These are phyloP conservation scores for Mycotypha africana DNA, from an alignment of 371 early-diverging fungal species.

Conservation along the genomic window DNA sequence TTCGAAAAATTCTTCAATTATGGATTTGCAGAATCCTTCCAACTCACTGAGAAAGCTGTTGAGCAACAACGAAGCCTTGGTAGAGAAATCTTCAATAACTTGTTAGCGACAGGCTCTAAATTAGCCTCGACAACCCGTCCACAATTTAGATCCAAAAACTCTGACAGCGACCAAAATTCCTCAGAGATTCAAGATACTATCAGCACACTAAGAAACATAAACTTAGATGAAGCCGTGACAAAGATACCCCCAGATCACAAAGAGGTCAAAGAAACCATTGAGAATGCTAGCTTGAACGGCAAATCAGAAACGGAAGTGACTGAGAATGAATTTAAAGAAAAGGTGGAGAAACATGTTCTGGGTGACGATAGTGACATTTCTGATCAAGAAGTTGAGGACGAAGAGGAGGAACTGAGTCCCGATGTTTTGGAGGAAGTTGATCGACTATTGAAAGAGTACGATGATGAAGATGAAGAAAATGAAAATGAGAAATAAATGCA, in stretches of 20 bases:
- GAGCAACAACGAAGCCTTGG: conserved; percentile 57
- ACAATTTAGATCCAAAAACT: conserved; percentile 8
- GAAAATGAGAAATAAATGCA: too few relatives aligned
- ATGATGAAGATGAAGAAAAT: conserved; percentile 16
- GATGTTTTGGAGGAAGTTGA: conserved; percentile 32
- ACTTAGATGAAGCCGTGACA: not conserved
- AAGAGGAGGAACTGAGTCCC: conserved; percentile 22
- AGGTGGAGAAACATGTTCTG: conserved; percentile 6
- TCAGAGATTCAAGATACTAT: conserved; percentile 13
- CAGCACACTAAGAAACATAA: conserved; percentile 4
- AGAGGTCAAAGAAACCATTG: not conserved
- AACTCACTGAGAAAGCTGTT: conserved; percentile 52
- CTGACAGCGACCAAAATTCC: conserved; percentile 3
- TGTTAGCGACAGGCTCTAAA: conserved; percentile 40
- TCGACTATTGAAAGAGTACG: conserved; percentile 25
- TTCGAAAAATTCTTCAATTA: conserved; percentile 66
- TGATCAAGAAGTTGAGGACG: conserved; percentile 5
- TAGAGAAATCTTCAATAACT: conserved; percentile 52
- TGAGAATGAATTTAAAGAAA: not conserved
- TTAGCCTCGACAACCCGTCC: conserved; percentile 20
- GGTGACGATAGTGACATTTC: conserved; percentile 11
- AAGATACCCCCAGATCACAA: too few relatives aligned
- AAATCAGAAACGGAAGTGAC: not conserved
- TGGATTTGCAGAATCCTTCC: conserved; percentile 60
- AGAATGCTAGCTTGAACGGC: not conserved